Evolutionary conservation across 352 stramenopile genomes (phyloP), one percentile per base, ranked within the genome.

Genomic region (Peronospora tabacina): DNA sequence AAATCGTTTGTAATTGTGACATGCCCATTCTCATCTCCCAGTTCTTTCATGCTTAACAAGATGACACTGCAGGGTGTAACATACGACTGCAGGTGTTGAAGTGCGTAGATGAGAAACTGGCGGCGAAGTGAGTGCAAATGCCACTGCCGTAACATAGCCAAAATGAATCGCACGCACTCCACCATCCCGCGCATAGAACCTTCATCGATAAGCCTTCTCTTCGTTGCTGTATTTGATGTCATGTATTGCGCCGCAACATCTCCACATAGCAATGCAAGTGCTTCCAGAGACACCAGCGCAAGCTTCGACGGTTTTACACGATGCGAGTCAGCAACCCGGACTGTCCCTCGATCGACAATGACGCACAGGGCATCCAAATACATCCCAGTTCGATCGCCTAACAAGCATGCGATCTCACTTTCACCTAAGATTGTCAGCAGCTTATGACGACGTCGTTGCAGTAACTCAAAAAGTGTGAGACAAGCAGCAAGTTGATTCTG

Each of bases 381-480:
- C 6, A 28, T 34, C 5, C 12, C 53, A 39, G 44, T 19, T 46
- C 24, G 49, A 40, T 49, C 22, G 16, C 29, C 49, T 12, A 68
- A 36, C 11, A 71, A 16, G 7, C 11, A 49, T 0, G 26, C 17
- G 2, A 13, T 44, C 7, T 19, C 17, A 10, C 4, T 48, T 45
- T 7, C 34, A 43, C 30, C 5, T 30, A 2, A 15, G 2, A 33
- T 7, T 13, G 3, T 46, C 43, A 24, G 17, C 44, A 69, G 29
- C 12, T 44, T 57, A 7, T 15, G 52, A 3, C 54, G 65, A 37
- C 58, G 52, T n/a, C 51, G 55, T 43, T 82, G 73, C 5, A 82
- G 35, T 7, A 90, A 42, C 49, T 87, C 78, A 44, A 86, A 85
- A 13, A 84, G 33, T 15, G 72, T 65, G 13, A 87, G 67, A 48